Evolutionary conservation across 768 basidiomycete species (phyloP), one percentile per base, ranked within the genome.

Genomic region (Naganishia randhawae): DNA sequence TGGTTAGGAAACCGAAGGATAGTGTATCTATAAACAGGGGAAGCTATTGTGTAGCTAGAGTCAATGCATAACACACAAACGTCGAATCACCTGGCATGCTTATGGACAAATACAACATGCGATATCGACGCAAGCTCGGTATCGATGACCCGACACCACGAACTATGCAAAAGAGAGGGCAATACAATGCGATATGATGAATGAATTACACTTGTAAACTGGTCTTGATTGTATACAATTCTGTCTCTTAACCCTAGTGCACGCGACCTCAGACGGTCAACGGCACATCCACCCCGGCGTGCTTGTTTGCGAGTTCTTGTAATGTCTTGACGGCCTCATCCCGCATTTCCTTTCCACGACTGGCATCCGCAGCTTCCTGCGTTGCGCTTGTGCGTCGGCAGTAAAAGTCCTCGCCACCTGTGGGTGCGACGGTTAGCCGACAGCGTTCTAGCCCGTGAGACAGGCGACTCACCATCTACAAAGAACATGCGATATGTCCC

Each of bases 351-450:
- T n/a, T 55, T 16, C 33, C 16, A 19, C 31, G 31, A 9, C 32
- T 55, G 7, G 54, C 82, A 55, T 86, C 83, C 4, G 90, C 91
- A 0, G 88, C 89, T 22, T 87, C 83, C 48, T 83, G 85, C 41
- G 41, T 17, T 42, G 25, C 61, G 17, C 27, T 57, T 37, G 50
- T 14, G 22, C 45, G 50, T 32, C 57, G 35, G 41, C 57, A 65
- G 48, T 42, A 33, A 39, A 48, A 48, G 50, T 54, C 39, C 63
- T 50, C 51, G 19, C 42, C 61, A 42, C 48, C 32, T 42, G 22
- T 52, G 19, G 25, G 45, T 54, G 25, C 14, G 19, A 1, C 52
- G 17, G 9, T 10, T 55, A n/a, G n/a, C 10, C 33, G 54, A 10
- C 4, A 14, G n/a, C 6, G 39, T 25, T 10, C 14, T 37, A 11